Percentiles rank a stretch among this genome's conserved stretches.
phyloP scores from a whole-genome alignment of 192 early-diverging fungal genomes.

The Gonapodya prolifera region DNA sequence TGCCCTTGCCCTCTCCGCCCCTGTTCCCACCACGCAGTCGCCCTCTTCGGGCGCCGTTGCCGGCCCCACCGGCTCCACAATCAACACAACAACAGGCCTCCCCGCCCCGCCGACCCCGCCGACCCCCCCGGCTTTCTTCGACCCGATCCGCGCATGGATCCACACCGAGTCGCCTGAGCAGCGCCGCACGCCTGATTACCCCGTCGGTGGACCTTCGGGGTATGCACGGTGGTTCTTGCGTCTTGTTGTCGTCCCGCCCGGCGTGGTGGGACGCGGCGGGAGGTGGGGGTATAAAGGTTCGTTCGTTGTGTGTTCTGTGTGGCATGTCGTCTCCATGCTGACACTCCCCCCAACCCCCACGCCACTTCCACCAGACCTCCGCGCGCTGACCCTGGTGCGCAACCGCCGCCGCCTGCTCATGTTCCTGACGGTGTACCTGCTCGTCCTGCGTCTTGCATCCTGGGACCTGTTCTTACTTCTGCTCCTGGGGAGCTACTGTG shows the following conservation, averaged over 20 bases:
- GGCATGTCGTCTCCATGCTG: no score
- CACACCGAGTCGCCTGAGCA: background rate
- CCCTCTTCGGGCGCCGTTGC: no score
- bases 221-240: background rate
- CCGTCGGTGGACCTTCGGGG: background rate
- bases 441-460: slow-evolving; percentile 28
- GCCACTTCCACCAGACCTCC: slow-evolving; percentile 19
- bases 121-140: background rate
- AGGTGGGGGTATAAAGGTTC: background rate
- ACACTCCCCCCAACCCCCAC: background rate
- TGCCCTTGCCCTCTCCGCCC: background rate
- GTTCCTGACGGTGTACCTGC: slow-evolving; percentile 23
- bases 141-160: background rate
- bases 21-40: no score
- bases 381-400: slow-evolving; percentile 31
- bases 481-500: slow-evolving; percentile 28
- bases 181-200: background rate
- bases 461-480: slow-evolving; percentile 36
- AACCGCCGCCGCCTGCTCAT: slow-evolving; percentile 30
- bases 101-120: background rate
- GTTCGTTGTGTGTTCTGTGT: no score
- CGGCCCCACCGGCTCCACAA: no score
- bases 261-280: background rate
- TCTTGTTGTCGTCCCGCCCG: background rate
- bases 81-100: no score